Percentiles rank a stretch among this genome's conserved stretches.
phyloP scores from a whole-genome alignment of 345 rosid species.

The Capsella bursapastoris region DNA sequence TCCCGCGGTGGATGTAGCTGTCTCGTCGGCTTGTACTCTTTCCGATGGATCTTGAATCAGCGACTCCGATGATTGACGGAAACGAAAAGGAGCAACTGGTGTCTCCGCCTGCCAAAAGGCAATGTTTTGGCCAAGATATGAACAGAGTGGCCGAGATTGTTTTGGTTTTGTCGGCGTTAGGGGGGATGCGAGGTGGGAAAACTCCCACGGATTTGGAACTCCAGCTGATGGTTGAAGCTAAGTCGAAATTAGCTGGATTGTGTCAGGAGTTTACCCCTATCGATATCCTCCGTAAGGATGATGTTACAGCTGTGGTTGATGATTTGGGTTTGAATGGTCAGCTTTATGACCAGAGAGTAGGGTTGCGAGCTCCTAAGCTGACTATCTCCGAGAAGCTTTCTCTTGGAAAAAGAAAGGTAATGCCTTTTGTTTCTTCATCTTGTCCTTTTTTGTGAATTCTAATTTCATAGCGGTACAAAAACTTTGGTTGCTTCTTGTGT shows the following conservation, averaged over 20 bases:
- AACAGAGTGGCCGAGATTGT: constrained; percentile 87
- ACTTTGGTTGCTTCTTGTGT: background rate
- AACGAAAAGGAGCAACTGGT: constrained; percentile 24
- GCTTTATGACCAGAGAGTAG: constrained; percentile 63
- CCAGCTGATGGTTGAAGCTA: constrained; percentile 77
- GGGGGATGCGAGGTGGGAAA: constrained; percentile 70
- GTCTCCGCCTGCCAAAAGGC: constrained; percentile 47
- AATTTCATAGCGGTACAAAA: no score
- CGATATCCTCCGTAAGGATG: constrained; percentile 65
- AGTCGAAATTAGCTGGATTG: constrained; percentile 61
- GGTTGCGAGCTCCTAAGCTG: constrained; percentile 54
- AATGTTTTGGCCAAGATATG: constrained; percentile 41
- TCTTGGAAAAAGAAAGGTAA: constrained; percentile 72
- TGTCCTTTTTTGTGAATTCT: no score
- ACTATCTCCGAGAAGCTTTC: constrained; percentile 74
- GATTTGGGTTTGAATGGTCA: constrained; percentile 77
- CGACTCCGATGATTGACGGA: constrained; percentile 11
- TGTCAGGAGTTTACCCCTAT: constrained; percentile 63
- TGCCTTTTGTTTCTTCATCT: constrained; percentile 12
- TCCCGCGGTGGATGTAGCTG: constrained; percentile 15
- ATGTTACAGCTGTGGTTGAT: constrained; percentile 67
- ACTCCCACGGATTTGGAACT: constrained; percentile 70
- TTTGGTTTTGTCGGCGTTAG: constrained; percentile 74
- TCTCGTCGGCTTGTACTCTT: background rate
- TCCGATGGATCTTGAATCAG: constrained; percentile 1